These are phyloP conservation scores for Paraconiothyrium sp. DNA, from an alignment of 2,329 filamentous ascomycete species.

Conservation along the genomic window DNA sequence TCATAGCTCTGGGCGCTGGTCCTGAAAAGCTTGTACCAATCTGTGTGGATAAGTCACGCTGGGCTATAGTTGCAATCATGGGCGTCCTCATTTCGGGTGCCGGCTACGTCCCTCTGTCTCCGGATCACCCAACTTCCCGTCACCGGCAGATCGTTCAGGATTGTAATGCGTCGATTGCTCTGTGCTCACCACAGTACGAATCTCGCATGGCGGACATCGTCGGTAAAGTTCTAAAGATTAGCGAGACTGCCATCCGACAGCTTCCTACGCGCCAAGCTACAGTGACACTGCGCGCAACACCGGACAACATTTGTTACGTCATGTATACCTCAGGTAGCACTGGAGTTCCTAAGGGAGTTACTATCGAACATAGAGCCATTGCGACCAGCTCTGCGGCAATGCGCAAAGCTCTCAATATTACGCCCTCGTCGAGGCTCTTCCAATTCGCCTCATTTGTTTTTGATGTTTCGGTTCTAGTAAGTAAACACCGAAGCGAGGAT, in stretches of 20 bases:
- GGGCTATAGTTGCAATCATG: slow-evolving; percentile 50
- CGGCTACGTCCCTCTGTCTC: slow-evolving; percentile 42
- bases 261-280: slow-evolving; percentile 22
- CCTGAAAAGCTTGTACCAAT: slow-evolving; percentile 46
- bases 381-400: slow-evolving; percentile 40
- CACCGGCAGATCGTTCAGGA: slow-evolving; percentile 40
- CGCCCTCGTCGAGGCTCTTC: slow-evolving; percentile 40
- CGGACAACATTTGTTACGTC: slow-evolving; percentile 38
- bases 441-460: slow-evolving; percentile 49
- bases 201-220: slow-evolving; percentile 29
- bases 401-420: slow-evolving; percentile 39
- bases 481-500: background rate
- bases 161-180: slow-evolving; percentile 37
- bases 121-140: slow-evolving; percentile 37
- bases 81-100: slow-evolving; percentile 48
- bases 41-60: slow-evolving; percentile 49
- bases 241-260: slow-evolving; percentile 26
- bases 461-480: slow-evolving; percentile 41
- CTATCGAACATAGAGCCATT: slow-evolving; percentile 42
- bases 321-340: slow-evolving; percentile 48
- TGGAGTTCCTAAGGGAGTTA: slow-evolving; percentile 43
- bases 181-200: slow-evolving; percentile 39
- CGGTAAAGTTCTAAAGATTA: slow-evolving; percentile 30
- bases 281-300: slow-evolving; percentile 27
- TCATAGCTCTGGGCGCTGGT: slow-evolving; percentile 43